Percentiles rank a stretch among this genome's conserved stretches.
Evolutionary conservation across 2,329 filamentous ascomycete species (phyloP).

Genomic region (Raffaelea arxii): DNA sequence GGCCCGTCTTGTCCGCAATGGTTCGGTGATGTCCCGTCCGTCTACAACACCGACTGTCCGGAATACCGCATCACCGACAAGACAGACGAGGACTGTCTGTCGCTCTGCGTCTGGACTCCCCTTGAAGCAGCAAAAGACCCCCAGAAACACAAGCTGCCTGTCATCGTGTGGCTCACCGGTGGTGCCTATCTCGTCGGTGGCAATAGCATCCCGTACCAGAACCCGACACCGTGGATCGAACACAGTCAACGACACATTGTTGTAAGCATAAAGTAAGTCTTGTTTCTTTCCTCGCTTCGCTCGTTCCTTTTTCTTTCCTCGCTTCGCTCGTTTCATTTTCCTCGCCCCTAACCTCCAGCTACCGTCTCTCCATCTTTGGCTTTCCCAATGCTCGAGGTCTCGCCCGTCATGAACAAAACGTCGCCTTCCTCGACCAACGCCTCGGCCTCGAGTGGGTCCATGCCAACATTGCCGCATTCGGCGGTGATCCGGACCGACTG

Average conservation of each 20-base stretch:
- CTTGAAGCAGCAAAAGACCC: too few species aligned
- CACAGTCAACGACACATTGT: constrained; percentile 22
- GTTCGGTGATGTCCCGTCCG: too few species aligned
- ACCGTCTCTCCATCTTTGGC: constrained; percentile 39
- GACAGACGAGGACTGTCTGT: too few species aligned
- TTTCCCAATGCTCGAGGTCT: constrained; percentile 33
- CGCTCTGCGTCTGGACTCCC: too few species aligned
- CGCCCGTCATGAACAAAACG: constrained; percentile 38
- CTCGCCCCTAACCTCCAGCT: constrained; percentile 36
- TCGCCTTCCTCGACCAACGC: constrained; percentile 40
- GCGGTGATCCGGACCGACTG: constrained; percentile 32
- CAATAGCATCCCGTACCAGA: background rate
- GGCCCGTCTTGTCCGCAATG: too few species aligned
- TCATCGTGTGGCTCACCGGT: constrained; percentile 50
- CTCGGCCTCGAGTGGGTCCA: constrained; percentile 39
- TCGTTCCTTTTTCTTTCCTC: too few species aligned
- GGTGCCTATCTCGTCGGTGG: constrained; percentile 12
- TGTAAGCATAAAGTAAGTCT: constrained; percentile 42
- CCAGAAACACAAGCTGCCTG: constrained; percentile 33
- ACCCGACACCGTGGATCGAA: too few species aligned
- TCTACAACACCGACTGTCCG: too few species aligned
- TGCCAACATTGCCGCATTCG: constrained; percentile 39
- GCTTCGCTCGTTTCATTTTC: constrained; percentile 49
- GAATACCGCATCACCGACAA: too few species aligned
- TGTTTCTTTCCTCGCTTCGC: too few species aligned